Conservation (phyloP, 2,329 filamentous ascomycete species). For the Huntiella abstrusa region DNA sequence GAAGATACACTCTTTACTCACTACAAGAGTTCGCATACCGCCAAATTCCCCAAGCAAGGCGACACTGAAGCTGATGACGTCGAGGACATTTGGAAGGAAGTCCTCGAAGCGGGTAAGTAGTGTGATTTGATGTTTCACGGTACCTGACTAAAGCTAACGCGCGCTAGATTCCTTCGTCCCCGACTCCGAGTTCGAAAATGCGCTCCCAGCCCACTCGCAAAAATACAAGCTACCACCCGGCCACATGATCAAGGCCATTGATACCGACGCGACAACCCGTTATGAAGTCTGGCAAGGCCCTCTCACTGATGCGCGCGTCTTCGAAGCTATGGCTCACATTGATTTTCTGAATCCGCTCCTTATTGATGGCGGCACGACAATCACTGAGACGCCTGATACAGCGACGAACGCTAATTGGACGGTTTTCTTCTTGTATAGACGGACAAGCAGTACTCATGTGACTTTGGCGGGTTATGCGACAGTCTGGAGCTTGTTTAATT, state of each 20-base stretch:
- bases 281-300: constrained; percentile 77
- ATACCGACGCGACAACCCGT: not conserved
- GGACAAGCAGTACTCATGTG: constrained; percentile 34
- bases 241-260: constrained; percentile 2
- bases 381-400: constrained; percentile 37
- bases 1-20: constrained; percentile 25
- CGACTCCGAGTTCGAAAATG: too few species aligned
- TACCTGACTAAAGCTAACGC: constrained; percentile 29
- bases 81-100: constrained; percentile 7
- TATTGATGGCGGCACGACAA: constrained; percentile 77
- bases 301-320: constrained; percentile 49
- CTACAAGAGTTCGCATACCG: constrained; percentile 4
- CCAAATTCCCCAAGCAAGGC: constrained; percentile 6
- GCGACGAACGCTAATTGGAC: constrained; percentile 62
- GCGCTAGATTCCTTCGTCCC: constrained; percentile 31
- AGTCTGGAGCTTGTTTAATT: constrained; percentile 68
- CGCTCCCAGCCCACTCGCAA: too few species aligned
- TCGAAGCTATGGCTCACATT: constrained; percentile 56
- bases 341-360: constrained; percentile 72
- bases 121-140: not conserved
- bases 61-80: constrained; percentile 9
- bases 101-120: constrained; percentile 6
- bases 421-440: constrained; percentile 61
- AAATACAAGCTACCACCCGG: constrained; percentile 4
- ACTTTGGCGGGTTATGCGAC: constrained; percentile 78